Evolutionary conservation across 2,329 filamentous ascomycete genomes (phyloP).

Genomic region (Ploettnerulaceae sp.): DNA sequence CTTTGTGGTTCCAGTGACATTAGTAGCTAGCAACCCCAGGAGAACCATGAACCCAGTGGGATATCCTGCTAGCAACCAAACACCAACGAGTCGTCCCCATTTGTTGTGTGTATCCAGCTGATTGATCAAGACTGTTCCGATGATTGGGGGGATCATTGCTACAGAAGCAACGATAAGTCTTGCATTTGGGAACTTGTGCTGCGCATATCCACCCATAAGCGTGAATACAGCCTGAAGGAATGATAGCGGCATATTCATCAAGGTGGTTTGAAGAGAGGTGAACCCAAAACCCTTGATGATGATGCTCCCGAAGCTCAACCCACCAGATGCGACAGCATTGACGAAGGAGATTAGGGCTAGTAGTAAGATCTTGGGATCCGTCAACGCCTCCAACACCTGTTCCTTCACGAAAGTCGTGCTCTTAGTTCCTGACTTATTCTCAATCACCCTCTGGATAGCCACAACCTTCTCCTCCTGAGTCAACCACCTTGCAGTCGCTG

Average conservation of each 20-base stretch:
- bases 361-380: constrained; percentile 38
- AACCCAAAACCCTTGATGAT: constrained; percentile 39
- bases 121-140: constrained; percentile 33
- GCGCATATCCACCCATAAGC: constrained; percentile 15
- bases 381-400: constrained; percentile 24
- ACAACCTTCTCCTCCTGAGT: constrained; percentile 40
- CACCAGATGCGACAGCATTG: constrained; percentile 21
- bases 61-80: constrained; percentile 33
- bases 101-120: constrained; percentile 27
- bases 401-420: constrained; percentile 18
- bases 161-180: constrained; percentile 31
- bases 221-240: constrained; percentile 23
- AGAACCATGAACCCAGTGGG: constrained; percentile 35
- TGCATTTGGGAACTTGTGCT: constrained; percentile 25
- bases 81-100: constrained; percentile 33
- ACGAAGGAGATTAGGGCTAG: constrained; percentile 21
- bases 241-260: constrained; percentile 50
- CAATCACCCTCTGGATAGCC: constrained; percentile 21
- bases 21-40: constrained; percentile 49
- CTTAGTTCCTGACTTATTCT: constrained; percentile 27
- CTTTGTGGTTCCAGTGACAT: constrained; percentile 53
- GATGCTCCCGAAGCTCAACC: constrained; percentile 34
- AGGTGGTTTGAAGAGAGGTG: constrained; percentile 33
- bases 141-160: constrained; percentile 32
- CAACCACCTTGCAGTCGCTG: constrained; percentile 41